Base-by-base conservation (phyloP, 2,329 filamentous ascomycete genomes). In the Magnaporthiopsis rhizophila region DNA sequence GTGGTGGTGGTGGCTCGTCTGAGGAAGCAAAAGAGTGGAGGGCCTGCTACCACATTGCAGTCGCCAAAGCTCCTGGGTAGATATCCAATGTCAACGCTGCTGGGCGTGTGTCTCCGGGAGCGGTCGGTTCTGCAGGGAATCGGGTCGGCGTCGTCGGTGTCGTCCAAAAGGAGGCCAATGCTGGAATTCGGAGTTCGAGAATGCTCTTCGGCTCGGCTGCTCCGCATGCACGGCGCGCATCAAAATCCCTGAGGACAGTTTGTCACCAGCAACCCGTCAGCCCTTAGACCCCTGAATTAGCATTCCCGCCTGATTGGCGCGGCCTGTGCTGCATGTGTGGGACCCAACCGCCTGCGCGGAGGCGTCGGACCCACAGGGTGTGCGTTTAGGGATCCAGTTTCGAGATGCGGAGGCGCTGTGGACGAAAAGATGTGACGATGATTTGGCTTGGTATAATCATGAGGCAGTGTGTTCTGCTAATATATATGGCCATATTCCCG, bases 251-350 rank as follows among this genome's bases (percentile, higher is more conserved):
- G 53, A 58, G 61, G 61, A 62, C 61, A 62, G 50, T 57, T 53
- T 62, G 61, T 62, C 61, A 62, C 61, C 50, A 62, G 30, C 50
- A 62, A 57, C 32, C 30, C 30, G 32, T 62, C 50, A 24, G 45
- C 45, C 38, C 15, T 28, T 21, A 21, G 45, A 62, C 45, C 61
- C 38, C 21, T 34, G 26, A 26, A 36, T 26, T 4, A 34, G 30
- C 21, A 15, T 18, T 8, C 18, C 18, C 28, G 21, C 15, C 38
- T 62, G 61, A 62, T 62, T 62, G 61, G 61, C 21, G 61, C 18
- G 50, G 32, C 53, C 38, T n/a, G 45, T 6, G 45, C 45, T 53
- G 45, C 45, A 53, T 21, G 45, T 53, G 45, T 53, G 45, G 45
- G 45, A 53, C 21, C 45, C 45, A n/a, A 53, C 45, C 7, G 18